phyloP scores from a whole-genome alignment of 257 asterid genomes.

The Solanum clarkiae region DNA sequence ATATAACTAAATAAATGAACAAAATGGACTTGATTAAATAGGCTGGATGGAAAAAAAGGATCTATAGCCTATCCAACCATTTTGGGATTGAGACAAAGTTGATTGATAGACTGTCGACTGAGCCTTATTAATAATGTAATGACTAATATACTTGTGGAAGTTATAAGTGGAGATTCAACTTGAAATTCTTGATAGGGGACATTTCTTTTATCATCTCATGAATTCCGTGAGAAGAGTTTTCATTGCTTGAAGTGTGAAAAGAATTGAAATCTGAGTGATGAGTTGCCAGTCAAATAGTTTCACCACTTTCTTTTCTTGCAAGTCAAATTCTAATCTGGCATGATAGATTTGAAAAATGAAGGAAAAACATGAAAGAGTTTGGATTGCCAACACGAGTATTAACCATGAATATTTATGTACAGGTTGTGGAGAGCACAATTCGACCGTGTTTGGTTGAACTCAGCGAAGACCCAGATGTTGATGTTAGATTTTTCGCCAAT shows the following conservation, averaged over 20 bases:
- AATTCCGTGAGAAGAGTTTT: not conserved
- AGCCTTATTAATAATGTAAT: not conserved
- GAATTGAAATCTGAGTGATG: not conserved
- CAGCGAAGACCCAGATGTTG: conserved; percentile 87
- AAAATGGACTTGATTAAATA: not conserved
- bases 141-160: not conserved
- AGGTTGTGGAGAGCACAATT: conserved; percentile 80
- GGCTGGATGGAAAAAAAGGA: not conserved
- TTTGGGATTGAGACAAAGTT: not conserved
- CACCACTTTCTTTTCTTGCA: not conserved
- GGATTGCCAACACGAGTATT: not conserved
- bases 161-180: not conserved
- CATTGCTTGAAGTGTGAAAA: not conserved
- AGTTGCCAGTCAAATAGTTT: not conserved
- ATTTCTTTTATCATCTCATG: not conserved
- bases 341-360: not conserved
- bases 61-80: not conserved
- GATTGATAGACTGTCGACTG: not conserved
- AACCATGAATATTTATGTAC: not conserved
- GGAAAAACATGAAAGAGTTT: not conserved
- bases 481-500: conserved; percentile 75
- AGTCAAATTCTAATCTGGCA: not conserved
- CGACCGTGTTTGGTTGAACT: conserved; percentile 77
- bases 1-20: not conserved
- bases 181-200: not conserved